Base-by-base conservation (phyloP, 2,329 filamentous ascomycete genomes). In the Chaetomium sp. region DNA sequence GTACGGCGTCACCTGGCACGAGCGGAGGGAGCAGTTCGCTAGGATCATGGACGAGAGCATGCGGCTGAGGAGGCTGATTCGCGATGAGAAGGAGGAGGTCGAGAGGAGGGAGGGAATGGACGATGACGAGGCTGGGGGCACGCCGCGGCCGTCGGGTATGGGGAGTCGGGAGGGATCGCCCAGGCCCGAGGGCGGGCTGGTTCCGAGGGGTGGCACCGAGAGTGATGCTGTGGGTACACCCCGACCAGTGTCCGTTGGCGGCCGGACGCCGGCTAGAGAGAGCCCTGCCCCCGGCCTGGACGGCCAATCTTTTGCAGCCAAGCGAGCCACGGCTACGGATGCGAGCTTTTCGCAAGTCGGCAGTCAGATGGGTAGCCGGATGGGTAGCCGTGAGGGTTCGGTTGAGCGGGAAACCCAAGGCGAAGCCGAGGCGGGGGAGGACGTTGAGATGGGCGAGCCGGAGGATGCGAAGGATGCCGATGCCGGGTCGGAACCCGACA, bases 1-100 rank as follows among this genome's bases (percentile, higher is more conserved):
- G 45, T 96, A 96, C 75, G 90, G 87, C 57, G 85, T 83, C 69
- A 95, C 92, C 0, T 97, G 93, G 93, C 82, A 85, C 50, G 93
- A 96, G 77, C 84, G 94, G 47, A 83, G 90, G 67, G 90, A 92
- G 71, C 92, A 97, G 77, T 97, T 97, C 76, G 91, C 89, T 64
- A 85, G 87, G 63, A 93, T 98, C 72, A 91, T 97, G 74, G 91
- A 93, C 65, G 94, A 97, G 79, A 92, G 92, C n/a, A 90, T 91
- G 85, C 84, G 91, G 68, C 83, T 98, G 75, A 83, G 93, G 64
- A 84, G 91, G 57, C 83, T 96, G 75, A 97, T 98, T 73, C 88
- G 93, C 66, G 93, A 97, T 73, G 94, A 97, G 81, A 96, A 97
- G 79, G 93, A 97, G 75, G 93, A 97, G 78, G 91, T 95, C 0